These are phyloP conservation scores for Diaporthe citrichinensis DNA, from an alignment of 2,329 filamentous ascomycete species.

Conservation along the genomic window DNA sequence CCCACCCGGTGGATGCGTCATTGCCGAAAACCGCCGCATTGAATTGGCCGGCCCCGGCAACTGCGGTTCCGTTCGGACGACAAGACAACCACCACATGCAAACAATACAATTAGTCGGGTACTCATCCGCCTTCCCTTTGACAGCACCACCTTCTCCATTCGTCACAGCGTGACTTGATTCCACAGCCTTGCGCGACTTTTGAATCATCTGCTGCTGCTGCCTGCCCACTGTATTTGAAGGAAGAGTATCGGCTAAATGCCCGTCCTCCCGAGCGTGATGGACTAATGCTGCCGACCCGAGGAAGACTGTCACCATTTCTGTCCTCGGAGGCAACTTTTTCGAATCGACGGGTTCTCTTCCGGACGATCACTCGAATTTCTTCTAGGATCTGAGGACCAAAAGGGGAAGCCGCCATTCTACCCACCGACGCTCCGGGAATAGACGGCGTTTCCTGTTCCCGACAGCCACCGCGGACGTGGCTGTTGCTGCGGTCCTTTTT, in stretches of 20 bases:
- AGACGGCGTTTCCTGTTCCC: not conserved
- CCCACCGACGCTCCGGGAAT: not conserved
- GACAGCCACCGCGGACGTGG: not conserved
- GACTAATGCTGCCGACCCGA: conserved; percentile 6
- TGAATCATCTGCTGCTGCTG: not conserved
- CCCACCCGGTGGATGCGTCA: conserved; percentile 7
- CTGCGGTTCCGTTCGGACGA: not conserved
- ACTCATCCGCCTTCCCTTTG: not conserved
- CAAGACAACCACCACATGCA: not conserved
- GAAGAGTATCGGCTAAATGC: conserved; percentile 6
- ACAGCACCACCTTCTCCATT: not conserved
- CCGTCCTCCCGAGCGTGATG: conserved; percentile 4
- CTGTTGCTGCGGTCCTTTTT: not conserved
- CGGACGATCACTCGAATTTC: not conserved
- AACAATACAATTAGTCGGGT: not conserved
- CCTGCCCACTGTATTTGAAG: not conserved
- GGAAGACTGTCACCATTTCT: not conserved
- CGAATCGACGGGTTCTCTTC: not conserved
- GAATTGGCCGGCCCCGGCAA: conserved; percentile 24
- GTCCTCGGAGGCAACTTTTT: not conserved
- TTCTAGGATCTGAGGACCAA: no score
- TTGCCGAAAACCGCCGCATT: conserved; percentile 31
- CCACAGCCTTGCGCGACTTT: not conserved
- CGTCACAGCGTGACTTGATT: not conserved
- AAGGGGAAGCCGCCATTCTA: not conserved